Evolutionary conservation across 805 yeast species (phyloP).

Genomic region (Tetrapisispora fleetii): DNA sequence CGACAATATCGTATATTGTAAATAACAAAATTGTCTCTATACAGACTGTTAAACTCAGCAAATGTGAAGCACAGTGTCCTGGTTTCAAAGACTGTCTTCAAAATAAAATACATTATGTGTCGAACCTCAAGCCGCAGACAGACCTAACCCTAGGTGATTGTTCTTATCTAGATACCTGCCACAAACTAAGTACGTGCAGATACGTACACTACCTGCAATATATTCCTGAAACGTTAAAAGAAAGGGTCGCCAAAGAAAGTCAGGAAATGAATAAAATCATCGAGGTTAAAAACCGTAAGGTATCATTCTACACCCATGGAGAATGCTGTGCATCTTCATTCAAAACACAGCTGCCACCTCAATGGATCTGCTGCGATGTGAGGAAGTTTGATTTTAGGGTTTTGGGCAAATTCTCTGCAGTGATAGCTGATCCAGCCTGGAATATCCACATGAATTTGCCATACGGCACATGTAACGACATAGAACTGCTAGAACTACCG

Average conservation of each 20-base stretch:
- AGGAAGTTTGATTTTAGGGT: constrained; percentile 56
- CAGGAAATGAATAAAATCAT: constrained; percentile 15
- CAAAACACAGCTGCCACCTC: constrained; percentile 43
- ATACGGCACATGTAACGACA: constrained; percentile 68
- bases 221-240: constrained; percentile 27
- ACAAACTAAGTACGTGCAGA: constrained; percentile 68
- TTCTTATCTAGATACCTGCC: constrained; percentile 89
- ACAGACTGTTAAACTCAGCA: constrained; percentile 19
- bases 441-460: constrained; percentile 85
- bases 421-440: constrained; percentile 95
- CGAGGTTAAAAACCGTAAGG: constrained; percentile 12
- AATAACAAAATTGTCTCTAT: constrained; percentile 23
- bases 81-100: constrained; percentile 25
- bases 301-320: constrained; percentile 28
- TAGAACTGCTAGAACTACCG: constrained; percentile 58
- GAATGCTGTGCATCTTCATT: constrained; percentile 28
- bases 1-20: constrained; percentile 15
- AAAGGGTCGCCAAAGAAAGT: constrained; percentile 12
- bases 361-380: constrained; percentile 84
- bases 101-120: constrained; percentile 43
- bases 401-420: constrained; percentile 73
- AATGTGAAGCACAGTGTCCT: constrained; percentile 13
- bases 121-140: constrained; percentile 48
- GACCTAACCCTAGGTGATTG: constrained; percentile 77
- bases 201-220: constrained; percentile 64